Percentiles rank a stretch among this genome's conserved stretches.
Conservation (phyloP, 2,329 filamentous ascomycete species). For the Paraphoma chrysanthemicola region DNA sequence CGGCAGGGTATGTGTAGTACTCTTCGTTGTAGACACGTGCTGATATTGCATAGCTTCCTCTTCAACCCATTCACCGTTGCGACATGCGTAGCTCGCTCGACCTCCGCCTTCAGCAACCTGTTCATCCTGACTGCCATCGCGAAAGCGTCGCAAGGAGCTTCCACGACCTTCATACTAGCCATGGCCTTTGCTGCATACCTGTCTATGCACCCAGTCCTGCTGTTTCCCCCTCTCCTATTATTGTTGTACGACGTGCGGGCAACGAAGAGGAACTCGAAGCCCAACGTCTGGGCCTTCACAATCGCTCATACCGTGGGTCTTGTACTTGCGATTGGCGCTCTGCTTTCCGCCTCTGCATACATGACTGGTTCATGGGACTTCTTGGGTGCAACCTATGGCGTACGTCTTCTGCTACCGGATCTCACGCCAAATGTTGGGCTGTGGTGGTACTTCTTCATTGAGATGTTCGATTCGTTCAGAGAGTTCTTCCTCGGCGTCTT, state of each 20-base stretch:
- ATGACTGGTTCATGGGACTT: conserved; percentile 88
- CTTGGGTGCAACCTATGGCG: conserved; percentile 85
- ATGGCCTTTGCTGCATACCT: conserved; percentile 88
- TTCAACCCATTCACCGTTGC: conserved; percentile 95
- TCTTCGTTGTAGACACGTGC: neutral
- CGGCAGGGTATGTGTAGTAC: conserved; percentile 68
- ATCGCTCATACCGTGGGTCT: conserved; percentile 62
- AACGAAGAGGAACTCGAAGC: conserved; percentile 33
- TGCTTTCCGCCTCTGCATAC: conserved; percentile 75
- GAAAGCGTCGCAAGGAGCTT: conserved; percentile 77
- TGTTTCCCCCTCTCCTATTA: conserved; percentile 82
- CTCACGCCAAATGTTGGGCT: conserved; percentile 93
- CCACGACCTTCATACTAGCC: conserved; percentile 78
- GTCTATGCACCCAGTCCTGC: conserved; percentile 87
- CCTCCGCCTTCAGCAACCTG: conserved; percentile 85
- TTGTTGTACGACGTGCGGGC: conserved; percentile 67
- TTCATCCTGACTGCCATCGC: conserved; percentile 85
- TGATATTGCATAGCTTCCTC: conserved; percentile 70
- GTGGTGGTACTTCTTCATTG: conserved; percentile 99
- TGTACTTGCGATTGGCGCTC: conserved; percentile 51
- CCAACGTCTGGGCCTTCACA: conserved; percentile 58
- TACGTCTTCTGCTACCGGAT: conserved; percentile 88
- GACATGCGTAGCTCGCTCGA: conserved; percentile 88
- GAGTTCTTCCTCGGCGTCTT: conserved; percentile 98
- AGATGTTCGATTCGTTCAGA: conserved; percentile 98